phyloP scores from a whole-genome alignment of 371 early-diverging fungal species.

The Fennellomyces sp. region DNA sequence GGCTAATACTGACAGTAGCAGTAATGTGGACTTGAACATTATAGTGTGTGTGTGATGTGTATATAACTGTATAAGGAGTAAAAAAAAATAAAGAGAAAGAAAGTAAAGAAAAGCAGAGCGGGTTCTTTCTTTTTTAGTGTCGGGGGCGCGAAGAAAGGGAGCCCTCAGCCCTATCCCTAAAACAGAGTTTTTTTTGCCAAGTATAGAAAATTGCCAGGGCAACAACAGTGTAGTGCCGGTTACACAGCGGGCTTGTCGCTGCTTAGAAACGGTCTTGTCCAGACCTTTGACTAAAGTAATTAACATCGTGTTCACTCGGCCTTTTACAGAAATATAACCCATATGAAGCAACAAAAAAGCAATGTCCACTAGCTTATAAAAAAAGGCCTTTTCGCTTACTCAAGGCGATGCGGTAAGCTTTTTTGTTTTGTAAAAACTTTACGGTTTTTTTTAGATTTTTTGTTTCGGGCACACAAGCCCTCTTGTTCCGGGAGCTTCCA shows the following conservation, averaged over 20 bases:
- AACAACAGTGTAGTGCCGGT: neutral
- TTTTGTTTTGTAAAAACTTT: neutral
- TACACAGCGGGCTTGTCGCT: neutral
- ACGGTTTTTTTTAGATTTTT: neutral
- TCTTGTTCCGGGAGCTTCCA: neutral
- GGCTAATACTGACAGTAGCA: neutral
- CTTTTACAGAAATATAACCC: constrained; percentile 2
- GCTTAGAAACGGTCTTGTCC: neutral
- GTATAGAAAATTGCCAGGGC: neutral
- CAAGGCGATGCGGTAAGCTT: neutral
- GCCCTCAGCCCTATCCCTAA: neutral
- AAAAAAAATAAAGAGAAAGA: neutral
- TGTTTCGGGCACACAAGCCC: neutral
- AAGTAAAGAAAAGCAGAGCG: neutral
- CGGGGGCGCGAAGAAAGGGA: neutral
- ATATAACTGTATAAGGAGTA: neutral
- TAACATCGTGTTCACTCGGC: neutral
- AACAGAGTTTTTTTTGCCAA: neutral
- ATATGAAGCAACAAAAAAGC: neutral
- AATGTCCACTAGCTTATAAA: neutral
- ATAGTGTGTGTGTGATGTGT: neutral
- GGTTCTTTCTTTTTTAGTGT: neutral
- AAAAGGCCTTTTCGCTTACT: neutral
- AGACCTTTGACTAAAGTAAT: neutral
- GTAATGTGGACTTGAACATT: constrained; percentile 3